These are phyloP conservation scores for Penicillium frequentans DNA, from an alignment of 2,329 filamentous ascomycete genomes.

Conservation along the genomic window DNA sequence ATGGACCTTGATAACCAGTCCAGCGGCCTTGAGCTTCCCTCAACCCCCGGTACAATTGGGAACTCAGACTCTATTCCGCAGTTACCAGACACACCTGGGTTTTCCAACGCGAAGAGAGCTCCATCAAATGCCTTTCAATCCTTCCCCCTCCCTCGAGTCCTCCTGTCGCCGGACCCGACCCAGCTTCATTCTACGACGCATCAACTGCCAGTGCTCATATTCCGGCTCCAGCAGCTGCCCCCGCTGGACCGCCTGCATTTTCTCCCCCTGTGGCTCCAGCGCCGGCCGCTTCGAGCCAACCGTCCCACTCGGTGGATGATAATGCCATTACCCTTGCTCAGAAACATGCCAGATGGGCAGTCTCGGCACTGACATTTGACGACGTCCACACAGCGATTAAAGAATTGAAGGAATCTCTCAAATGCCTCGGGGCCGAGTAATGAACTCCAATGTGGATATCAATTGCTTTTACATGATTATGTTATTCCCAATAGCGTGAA, in stretches of 20 bases:
- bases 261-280: constrained; percentile 23
- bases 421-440: constrained; percentile 60
- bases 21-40: constrained; percentile 37
- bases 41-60: constrained; percentile 39
- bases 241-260: constrained; percentile 15
- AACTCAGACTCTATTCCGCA: constrained; percentile 24
- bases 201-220: constrained; percentile 17
- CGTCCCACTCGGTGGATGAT: constrained; percentile 56
- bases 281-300: constrained; percentile 22
- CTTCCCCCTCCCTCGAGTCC: constrained; percentile 37
- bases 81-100: constrained; percentile 34
- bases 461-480: background rate
- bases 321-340: constrained; percentile 77
- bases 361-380: constrained; percentile 94
- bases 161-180: constrained; percentile 24
- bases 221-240: constrained; percentile 16
- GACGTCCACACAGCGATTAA: constrained; percentile 87
- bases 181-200: constrained; percentile 22
- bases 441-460: background rate
- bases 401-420: constrained; percentile 75
- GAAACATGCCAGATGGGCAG: constrained; percentile 96
- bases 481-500: background rate
- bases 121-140: constrained; percentile 38
- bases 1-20: constrained; percentile 38
- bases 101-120: constrained; percentile 14